Evolutionary conservation across 768 basidiomycete genomes (phyloP), one percentile per base, ranked within the genome.

Genomic region (Naematelia aurantialba): DNA sequence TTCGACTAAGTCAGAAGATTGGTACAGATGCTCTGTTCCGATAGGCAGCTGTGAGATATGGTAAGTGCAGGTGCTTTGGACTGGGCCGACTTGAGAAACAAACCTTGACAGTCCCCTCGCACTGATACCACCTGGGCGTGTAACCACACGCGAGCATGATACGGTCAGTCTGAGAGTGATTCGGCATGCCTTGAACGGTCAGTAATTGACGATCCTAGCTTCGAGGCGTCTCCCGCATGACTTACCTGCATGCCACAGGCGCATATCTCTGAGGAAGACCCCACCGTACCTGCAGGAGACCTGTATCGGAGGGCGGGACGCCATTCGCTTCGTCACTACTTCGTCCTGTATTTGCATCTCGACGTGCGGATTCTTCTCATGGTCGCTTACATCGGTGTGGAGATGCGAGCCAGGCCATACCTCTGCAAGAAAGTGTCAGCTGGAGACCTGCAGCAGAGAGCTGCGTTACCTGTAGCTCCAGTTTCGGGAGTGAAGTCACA

Each of bases 321-420:
- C 27, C 22, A n/a, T n/a, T 10, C 48, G 48, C 10, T 22, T 27
- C 48, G 19, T 25, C 19, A 50, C 48, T 14, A 50, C 48, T 27
- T 50, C 48, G 17, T n/a, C 17, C 5, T 14, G 27, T n/a, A 50
- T 22, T 25, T 27, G 14, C 48, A 50, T 50, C 14, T n/a, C 22
- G 22, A 50, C 14, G 17, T 14, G 17, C 5, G 48, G 24, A 50
- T 50, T 27, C 22, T 50, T 22, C 22, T 25, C 27, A 25, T 50
- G 48, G 48, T 50, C 48, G 11, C 19, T 27, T 14, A 27, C 14
- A 10, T n/a, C 22, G 4, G 48, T 50, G 24, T 21, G 24, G 48
- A n/a, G 48, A 26, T 50, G 48, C 48, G 48, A 50, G n/a, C 48
- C 48, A 24, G 48, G 48, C 48, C 48, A 50, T 14, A 50, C 48